A percentile compares a stretch with the other conserved stretches of the same genome.
These are phyloP conservation scores for Chrysosphaeria jannelii DNA, from an alignment of 2,329 filamentous ascomycete species.

Conservation along the genomic window DNA sequence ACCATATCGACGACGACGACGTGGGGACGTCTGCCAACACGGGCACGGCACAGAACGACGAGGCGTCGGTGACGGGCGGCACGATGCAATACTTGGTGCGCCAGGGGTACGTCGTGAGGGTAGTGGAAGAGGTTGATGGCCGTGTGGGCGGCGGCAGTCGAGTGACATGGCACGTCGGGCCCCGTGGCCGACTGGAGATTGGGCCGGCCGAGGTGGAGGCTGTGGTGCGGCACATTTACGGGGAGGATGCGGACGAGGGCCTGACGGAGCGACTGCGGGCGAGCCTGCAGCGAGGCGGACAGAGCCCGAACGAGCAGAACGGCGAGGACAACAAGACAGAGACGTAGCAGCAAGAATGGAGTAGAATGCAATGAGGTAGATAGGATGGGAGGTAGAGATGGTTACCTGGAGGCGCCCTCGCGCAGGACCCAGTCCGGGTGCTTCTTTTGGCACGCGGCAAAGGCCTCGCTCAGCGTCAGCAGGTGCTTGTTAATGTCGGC, in stretches of 20 bases:
- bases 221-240: slow-evolving; percentile 32
- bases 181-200: slow-evolving; percentile 62
- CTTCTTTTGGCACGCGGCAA: slow-evolving; percentile 4
- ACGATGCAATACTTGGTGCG: slow-evolving; percentile 29
- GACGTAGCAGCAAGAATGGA: too few relatives aligned
- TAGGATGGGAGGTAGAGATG: too few relatives aligned
- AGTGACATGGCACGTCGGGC: slow-evolving; percentile 59
- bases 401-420: too few relatives aligned
- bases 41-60: slow-evolving; percentile 1
- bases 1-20: slow-evolving; percentile 5
- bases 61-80: slow-evolving; percentile 2
- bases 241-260: slow-evolving; percentile 16
- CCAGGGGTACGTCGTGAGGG: slow-evolving; percentile 57
- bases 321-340: too few relatives aligned
- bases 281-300: too few relatives aligned
- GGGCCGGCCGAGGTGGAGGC: slow-evolving; percentile 45
- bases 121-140: slow-evolving; percentile 27
- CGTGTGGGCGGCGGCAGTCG: slow-evolving; percentile 6
- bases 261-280: slow-evolving; percentile 26
- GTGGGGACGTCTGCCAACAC: slow-evolving; percentile 1
- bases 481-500: slow-evolving; percentile 5
- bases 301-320: too few relatives aligned
- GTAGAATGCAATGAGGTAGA: too few relatives aligned
- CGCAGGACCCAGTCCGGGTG: slow-evolving; percentile 5
- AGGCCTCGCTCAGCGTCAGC: slow-evolving; percentile 3